Evolutionary conservation across 306 rosid genomes (phyloP).

Genomic region (barrel medic (Medicago truncatula)): MtrunA17r5.0-ANR NC_053049.1:7141001-7141500

Average conservation of each 20-base stretch:
- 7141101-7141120: background rate
- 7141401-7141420: background rate
- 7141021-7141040: slow-evolving; percentile 89
- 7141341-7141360: slow-evolving; percentile 1
- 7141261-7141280: slow-evolving; percentile 26
- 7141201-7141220: background rate
- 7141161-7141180: background rate
- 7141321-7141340: background rate
- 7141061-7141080: slow-evolving; percentile 76
- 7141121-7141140: slow-evolving; percentile 28
- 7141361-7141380: slow-evolving; percentile 29
- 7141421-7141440: background rate
- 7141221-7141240: slow-evolving; percentile 20
- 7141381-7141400: slow-evolving; percentile 23
- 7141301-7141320: background rate
- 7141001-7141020: slow-evolving; percentile 97
- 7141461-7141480: background rate
- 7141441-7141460: background rate
- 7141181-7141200: slow-evolving; percentile 18
- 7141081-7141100: background rate
- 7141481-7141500: background rate
- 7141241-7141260: background rate
- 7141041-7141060: slow-evolving; percentile 91
- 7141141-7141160: slow-evolving; percentile 7
- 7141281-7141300: slow-evolving; percentile 26